These are phyloP conservation scores for Agaricus subrufescens DNA, from an alignment of 768 basidiomycete species.

Conservation along the genomic window DNA sequence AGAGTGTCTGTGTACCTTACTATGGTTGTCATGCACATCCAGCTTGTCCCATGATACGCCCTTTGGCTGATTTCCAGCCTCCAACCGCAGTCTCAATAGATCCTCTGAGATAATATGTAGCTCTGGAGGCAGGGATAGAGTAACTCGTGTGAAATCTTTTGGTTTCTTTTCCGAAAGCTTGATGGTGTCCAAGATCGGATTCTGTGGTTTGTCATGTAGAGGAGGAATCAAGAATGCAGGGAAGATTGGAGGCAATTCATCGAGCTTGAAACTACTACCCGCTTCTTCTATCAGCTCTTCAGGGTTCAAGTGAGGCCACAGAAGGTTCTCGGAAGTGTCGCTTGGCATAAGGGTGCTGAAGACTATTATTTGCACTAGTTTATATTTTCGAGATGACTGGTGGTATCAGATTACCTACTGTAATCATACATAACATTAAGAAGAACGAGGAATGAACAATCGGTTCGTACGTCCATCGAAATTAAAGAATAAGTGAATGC, in stretches of 20 bases:
- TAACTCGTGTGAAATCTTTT: not conserved
- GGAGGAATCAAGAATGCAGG: slow-evolving; percentile 58
- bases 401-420: too few species aligned
- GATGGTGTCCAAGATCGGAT: slow-evolving; percentile 67
- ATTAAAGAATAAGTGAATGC: not conserved
- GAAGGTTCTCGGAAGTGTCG: not conserved
- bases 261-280: not conserved
- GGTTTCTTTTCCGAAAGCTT: slow-evolving; percentile 23
- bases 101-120: slow-evolving; percentile 20
- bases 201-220: slow-evolving; percentile 70
- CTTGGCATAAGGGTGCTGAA: not conserved
- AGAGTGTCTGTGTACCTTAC: slow-evolving; percentile 20
- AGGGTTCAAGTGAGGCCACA: slow-evolving; percentile 1
- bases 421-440: too few species aligned
- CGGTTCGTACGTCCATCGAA: too few species aligned
- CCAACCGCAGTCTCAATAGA: not conserved
- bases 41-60: slow-evolving; percentile 10
- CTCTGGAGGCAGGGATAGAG: slow-evolving; percentile 22
- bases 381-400: too few species aligned
- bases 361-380: too few species aligned
- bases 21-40: slow-evolving; percentile 10
- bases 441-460: too few species aligned
- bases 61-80: slow-evolving; percentile 16
- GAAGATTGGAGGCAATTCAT: slow-evolving; percentile 33
- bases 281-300: not conserved